Evolutionary conservation across 352 stramenopile species (phyloP).

Genomic region (Phytophthora ramorum): DNA sequence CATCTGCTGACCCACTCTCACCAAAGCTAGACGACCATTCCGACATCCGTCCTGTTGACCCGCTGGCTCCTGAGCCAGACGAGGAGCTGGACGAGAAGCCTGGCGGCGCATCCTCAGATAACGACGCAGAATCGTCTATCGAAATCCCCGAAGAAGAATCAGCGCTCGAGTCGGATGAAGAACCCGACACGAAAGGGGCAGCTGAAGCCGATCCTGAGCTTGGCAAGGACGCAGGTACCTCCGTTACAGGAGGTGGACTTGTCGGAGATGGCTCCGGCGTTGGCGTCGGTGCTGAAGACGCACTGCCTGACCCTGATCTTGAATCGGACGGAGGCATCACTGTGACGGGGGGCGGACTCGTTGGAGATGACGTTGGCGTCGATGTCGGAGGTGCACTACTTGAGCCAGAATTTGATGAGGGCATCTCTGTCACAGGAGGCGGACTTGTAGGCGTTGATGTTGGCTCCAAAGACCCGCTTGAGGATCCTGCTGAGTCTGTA

Average conservation of each 20-base stretch:
- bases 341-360: conserved; percentile 32
- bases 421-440: conserved; percentile 20
- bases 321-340: conserved; percentile 19
- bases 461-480: conserved; percentile 3
- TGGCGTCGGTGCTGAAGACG: conserved; percentile 1
- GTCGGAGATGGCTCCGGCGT: conserved; percentile 15
- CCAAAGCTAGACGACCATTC: conserved; percentile 11
- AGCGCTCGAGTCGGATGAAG: not conserved
- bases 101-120: conserved; percentile 12
- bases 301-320: conserved; percentile 10
- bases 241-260: conserved; percentile 23
- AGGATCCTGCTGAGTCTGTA: conserved; percentile 9
- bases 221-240: conserved; percentile 7
- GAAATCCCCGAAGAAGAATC: conserved; percentile 8
- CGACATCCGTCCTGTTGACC: not conserved
- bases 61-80: conserved; percentile 1
- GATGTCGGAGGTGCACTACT: not conserved
- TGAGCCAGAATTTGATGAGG: conserved; percentile 10
- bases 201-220: conserved; percentile 16
- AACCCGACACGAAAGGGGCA: conserved; percentile 2
- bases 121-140: conserved; percentile 6
- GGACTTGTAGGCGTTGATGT: conserved; percentile 12
- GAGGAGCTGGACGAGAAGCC: conserved; percentile 10
- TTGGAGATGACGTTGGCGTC: conserved; percentile 16
- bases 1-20: not conserved